Percentiles rank a stretch among this genome's conserved stretches.
Conservation (phyloP, 139 green algal genomes). For the Tetradesmus obliquus region DNA sequence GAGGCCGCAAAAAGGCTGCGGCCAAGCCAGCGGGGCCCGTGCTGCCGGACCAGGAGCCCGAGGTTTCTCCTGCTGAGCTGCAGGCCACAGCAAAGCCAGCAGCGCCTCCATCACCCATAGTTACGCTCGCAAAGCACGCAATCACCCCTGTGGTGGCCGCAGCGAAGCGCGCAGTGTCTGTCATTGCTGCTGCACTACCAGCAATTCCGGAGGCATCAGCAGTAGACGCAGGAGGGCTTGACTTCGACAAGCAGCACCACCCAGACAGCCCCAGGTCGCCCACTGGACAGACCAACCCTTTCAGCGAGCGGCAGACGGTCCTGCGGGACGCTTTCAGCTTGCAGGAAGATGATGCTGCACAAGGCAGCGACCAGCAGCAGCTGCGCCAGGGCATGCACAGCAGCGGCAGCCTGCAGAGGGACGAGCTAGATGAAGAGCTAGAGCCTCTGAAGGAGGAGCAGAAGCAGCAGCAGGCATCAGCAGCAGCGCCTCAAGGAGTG, state of each 20-base stretch:
- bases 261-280: background rate
- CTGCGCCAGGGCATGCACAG: background rate
- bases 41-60: background rate
- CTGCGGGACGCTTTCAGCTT: background rate
- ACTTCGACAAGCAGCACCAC: background rate
- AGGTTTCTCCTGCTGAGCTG: background rate
- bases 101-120: background rate
- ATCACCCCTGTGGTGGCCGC: background rate
- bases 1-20: background rate
- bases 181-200: background rate
- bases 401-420: background rate
- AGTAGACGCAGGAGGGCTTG: background rate
- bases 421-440: background rate
- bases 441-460: background rate
- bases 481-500: background rate
- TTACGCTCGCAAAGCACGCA: background rate
- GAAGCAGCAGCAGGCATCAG: background rate
- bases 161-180: background rate
- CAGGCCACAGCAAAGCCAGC: background rate
- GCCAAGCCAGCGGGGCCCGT: background rate
- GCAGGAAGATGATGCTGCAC: background rate
- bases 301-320: background rate
- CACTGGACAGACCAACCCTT: background rate
- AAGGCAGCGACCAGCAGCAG: background rate
- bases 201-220: background rate